phyloP scores from a whole-genome alignment of 2,329 filamentous ascomycete species.

The Periconia macrospinosa region DNA sequence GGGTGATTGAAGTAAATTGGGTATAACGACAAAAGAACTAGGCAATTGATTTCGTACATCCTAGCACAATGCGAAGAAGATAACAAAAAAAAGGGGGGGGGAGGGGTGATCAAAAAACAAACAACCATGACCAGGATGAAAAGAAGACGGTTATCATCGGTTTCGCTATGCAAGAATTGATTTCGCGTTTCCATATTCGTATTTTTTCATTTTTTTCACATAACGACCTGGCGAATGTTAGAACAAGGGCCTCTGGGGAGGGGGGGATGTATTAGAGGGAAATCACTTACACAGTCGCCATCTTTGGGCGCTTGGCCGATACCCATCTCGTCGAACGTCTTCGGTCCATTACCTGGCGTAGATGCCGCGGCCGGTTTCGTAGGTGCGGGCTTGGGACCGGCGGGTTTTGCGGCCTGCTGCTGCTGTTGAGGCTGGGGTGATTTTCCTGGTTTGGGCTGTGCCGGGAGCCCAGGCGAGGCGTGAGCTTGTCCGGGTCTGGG shows the following conservation, averaged over 20 bases:
- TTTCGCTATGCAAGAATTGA: conserved; percentile 7
- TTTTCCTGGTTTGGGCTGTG: conserved; percentile 17
- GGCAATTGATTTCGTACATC: no score
- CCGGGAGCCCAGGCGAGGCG: conserved; percentile 17
- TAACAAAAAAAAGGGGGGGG: neutral
- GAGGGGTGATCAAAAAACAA: neutral
- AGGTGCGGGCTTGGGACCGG: conserved; percentile 23
- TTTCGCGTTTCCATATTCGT: neutral
- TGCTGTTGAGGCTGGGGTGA: conserved; percentile 11
- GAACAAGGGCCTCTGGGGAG: neutral
- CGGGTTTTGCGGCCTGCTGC: conserved; percentile 1
- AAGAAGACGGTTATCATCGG: neutral
- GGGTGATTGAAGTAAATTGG: no score
- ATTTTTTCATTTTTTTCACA: conserved; percentile 8
- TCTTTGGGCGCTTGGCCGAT: conserved; percentile 82
- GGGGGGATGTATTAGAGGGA: neutral
- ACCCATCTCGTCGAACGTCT: conserved; percentile 98
- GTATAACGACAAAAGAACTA: no score
- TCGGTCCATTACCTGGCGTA: conserved; percentile 72
- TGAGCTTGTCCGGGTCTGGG: conserved; percentile 10
- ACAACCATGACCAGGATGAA: neutral
- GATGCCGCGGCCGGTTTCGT: conserved; percentile 22
- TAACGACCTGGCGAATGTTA: conserved; percentile 15
- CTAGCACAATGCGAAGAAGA: neutral
- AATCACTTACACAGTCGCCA: conserved; percentile 78